Evolutionary conservation across 371 early-diverging fungal species (phyloP).

Genomic region (Homolaphlyctis polyrhiza): DNA sequence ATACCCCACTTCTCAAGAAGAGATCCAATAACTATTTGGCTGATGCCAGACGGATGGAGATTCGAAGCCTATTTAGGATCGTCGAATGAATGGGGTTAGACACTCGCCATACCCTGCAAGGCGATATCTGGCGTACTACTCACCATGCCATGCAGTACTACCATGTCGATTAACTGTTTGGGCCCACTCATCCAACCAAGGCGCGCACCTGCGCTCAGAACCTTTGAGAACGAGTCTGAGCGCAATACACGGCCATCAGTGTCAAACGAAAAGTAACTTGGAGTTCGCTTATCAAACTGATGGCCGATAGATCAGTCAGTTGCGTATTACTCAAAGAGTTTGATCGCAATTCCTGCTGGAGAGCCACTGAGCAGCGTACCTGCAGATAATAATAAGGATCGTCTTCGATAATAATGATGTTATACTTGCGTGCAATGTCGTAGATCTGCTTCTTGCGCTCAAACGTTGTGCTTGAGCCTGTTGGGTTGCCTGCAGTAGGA

Average conservation of each 20-base stretch:
- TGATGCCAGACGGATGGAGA: constrained; percentile 69
- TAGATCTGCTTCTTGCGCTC: constrained; percentile 62
- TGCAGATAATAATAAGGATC: constrained; percentile 78
- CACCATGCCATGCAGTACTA: constrained; percentile 61
- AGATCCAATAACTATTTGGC: constrained; percentile 58
- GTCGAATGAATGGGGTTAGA: no score
- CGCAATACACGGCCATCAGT: constrained; percentile 74
- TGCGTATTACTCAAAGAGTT: no score
- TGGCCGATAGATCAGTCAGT: no score
- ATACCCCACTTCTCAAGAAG: constrained; percentile 63
- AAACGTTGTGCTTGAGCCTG: constrained; percentile 56
- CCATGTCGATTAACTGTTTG: constrained; percentile 55
- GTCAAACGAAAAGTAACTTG: constrained; percentile 74
- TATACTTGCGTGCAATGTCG: constrained; percentile 47
- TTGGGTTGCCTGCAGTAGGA: constrained; percentile 70
- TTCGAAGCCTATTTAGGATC: constrained; percentile 42
- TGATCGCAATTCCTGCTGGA: no score
- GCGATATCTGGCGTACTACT: constrained; percentile 35
- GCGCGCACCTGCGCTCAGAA: constrained; percentile 71
- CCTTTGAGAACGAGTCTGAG: constrained; percentile 77
- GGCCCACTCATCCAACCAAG: constrained; percentile 79
- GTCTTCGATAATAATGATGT: constrained; percentile 69
- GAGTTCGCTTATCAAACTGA: constrained; percentile 37
- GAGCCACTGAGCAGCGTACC: constrained; percentile 10
- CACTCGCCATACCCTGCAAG: no score